phyloP scores from a whole-genome alignment of 2,329 filamentous ascomycete genomes.

The Akanthomyces muscarius region DNA sequence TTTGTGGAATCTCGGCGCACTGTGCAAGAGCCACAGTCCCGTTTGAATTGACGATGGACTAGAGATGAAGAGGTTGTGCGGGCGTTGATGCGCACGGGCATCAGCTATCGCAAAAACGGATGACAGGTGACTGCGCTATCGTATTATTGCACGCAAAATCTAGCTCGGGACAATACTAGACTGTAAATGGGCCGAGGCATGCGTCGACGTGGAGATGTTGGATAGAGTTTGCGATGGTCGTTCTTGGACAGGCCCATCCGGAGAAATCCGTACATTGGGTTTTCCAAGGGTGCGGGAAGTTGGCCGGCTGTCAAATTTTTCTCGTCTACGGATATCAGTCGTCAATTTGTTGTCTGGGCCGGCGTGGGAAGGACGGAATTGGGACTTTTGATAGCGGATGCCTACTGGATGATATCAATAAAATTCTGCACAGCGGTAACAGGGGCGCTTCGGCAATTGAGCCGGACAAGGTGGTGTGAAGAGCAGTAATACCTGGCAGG shows the following conservation, averaged over 20 bases:
- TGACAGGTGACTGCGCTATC: neutral
- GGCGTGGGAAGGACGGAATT: neutral
- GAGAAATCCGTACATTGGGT: slow-evolving; percentile 1
- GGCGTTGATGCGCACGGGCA: neutral
- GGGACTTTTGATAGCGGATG: neutral
- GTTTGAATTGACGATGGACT: neutral
- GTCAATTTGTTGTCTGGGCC: neutral
- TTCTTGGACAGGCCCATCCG: neutral
- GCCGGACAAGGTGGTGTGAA: neutral
- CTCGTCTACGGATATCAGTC: neutral
- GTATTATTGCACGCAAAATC: neutral
- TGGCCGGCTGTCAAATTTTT: neutral
- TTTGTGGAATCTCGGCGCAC: neutral
- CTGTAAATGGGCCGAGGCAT: neutral
- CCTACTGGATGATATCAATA: neutral
- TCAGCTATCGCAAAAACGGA: neutral
- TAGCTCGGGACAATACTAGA: neutral
- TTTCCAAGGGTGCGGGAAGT: neutral
- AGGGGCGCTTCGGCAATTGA: neutral
- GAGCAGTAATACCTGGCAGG: neutral
- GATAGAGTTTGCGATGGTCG: neutral
- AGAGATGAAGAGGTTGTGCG: neutral
- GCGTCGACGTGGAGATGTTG: neutral
- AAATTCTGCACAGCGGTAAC: neutral
- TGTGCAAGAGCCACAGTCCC: neutral